These are phyloP conservation scores for Capsicum rhomboideum DNA, from an alignment of 257 asterid species.

Conservation along the genomic window DNA sequence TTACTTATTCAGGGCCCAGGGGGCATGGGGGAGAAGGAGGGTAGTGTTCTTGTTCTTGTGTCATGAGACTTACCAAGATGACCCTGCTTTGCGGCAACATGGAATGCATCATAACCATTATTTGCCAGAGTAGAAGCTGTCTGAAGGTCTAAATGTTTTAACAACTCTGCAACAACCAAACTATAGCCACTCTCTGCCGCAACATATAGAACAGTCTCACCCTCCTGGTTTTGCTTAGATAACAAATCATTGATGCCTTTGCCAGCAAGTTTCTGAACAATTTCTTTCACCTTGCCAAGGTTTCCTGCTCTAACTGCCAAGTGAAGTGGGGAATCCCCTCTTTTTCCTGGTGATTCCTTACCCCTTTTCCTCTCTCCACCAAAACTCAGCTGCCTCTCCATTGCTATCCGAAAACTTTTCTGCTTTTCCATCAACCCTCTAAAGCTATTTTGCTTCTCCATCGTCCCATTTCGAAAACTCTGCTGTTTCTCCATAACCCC, in stretches of 20 bases:
- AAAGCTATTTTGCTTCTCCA: slow-evolving; percentile 90
- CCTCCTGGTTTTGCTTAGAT: slow-evolving; percentile 81
- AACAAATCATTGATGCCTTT: slow-evolving; percentile 47
- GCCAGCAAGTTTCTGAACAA: slow-evolving; percentile 48
- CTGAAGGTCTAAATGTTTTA: slow-evolving; percentile 70
- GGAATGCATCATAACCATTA: slow-evolving; percentile 86
- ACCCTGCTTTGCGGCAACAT: slow-evolving; percentile 90
- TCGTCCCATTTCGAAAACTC: slow-evolving; percentile 44
- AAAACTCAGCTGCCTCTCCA: slow-evolving; percentile 90
- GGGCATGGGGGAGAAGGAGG: neutral
- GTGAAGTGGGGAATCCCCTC: slow-evolving; percentile 89
- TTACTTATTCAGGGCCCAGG: neutral
- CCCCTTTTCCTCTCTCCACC: slow-evolving; percentile 69
- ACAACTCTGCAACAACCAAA: slow-evolving; percentile 61
- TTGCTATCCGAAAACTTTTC: slow-evolving; percentile 80
- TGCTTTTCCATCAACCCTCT: slow-evolving; percentile 93
- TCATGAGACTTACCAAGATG: slow-evolving; percentile 50
- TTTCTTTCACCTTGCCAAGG: slow-evolving; percentile 63
- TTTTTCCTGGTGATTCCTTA: slow-evolving; percentile 87
- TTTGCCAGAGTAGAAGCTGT: slow-evolving; percentile 64
- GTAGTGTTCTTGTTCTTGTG: neutral
- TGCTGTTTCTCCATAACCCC: slow-evolving; percentile 59
- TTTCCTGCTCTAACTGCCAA: slow-evolving; percentile 84
- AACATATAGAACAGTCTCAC: slow-evolving; percentile 84
- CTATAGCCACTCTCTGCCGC: slow-evolving; percentile 85